Evolutionary conservation across 2,329 filamentous ascomycete genomes (phyloP), one percentile per base, ranked within the genome.

Genomic region (Xylariales sp.): DNA sequence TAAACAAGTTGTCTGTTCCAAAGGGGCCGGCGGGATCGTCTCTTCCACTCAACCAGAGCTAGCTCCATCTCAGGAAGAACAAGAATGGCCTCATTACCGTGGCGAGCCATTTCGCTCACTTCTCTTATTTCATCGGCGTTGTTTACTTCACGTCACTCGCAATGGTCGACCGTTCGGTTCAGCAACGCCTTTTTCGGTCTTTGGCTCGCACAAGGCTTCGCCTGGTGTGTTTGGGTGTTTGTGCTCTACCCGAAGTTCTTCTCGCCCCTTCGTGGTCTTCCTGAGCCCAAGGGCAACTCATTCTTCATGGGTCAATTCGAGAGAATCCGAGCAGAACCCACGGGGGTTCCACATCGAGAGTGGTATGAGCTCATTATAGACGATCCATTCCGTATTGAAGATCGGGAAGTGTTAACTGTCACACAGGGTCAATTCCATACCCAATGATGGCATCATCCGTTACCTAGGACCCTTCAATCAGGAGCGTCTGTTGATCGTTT

Each of bases 391-490:
- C n/a, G n/a, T n/a, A n/a, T n/a, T n/a, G n/a, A n/a, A n/a, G n/a
- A n/a, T n/a, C n/a, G n/a, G n/a, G n/a, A n/a, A n/a, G n/a, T n/a
- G n/a, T n/a, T n/a, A n/a, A n/a, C n/a, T n/a, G n/a, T n/a, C n/a
- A n/a, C 44, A 35, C 45, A 78, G 84, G 84, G 60, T 75, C 16
- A 67, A 75, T 37, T 69, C 67, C 3, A 65, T 87, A 28, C 79
- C 80, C 5, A 80, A 89, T 51, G 65, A 86, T 20, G 85, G 84
- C 3, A 53, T 89, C 14, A 78, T 90, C 42, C 76, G 81, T 9
- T 88, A 85, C 55, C 71, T 77, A 11, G 70, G 74, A 33, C 5
- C 55, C 22, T 49, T 58, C 48, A 52, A 60, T 50, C n/a, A 57
- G 36, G 46, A 65, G 50, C 43, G 60, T 46, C 31, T 62, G 32